These are phyloP conservation scores for Phytophthora boehmeriae DNA, from an alignment of 352 stramenopile species.

Conservation along the genomic window DNA sequence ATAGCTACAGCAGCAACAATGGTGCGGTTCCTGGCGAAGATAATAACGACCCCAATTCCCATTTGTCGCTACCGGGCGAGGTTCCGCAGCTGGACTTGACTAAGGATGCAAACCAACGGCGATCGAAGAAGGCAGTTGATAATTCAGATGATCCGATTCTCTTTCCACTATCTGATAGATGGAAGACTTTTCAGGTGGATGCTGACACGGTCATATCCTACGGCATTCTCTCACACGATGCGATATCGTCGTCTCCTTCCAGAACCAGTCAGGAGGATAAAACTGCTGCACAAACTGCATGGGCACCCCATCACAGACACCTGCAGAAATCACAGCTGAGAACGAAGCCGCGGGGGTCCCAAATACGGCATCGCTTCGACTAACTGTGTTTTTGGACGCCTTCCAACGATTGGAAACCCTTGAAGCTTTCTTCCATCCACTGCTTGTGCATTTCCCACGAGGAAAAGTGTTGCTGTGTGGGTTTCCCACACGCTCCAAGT, in stretches of 20 bases:
- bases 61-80: neutral
- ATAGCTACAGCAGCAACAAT: slow-evolving; percentile 20
- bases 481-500: slow-evolving; percentile 48
- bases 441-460: slow-evolving; percentile 63
- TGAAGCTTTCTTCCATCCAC: slow-evolving; percentile 56
- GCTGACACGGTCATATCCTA: slow-evolving; percentile 52
- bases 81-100: slow-evolving; percentile 19
- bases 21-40: slow-evolving; percentile 19
- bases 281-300: slow-evolving; percentile 1
- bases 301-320: slow-evolving; percentile 2
- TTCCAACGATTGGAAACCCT: slow-evolving; percentile 73
- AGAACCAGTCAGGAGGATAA: neutral
- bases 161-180: slow-evolving; percentile 45
- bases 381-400: slow-evolving; percentile 71
- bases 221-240: slow-evolving; percentile 49
- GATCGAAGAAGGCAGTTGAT: slow-evolving; percentile 11
- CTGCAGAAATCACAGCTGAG: slow-evolving; percentile 19
- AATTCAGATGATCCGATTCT: slow-evolving; percentile 29
- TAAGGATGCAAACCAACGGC: slow-evolving; percentile 6
- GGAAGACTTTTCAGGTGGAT: slow-evolving; percentile 55
- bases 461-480: slow-evolving; percentile 72
- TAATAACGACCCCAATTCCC: slow-evolving; percentile 1
- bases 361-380: slow-evolving; percentile 39
- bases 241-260: slow-evolving; percentile 13
- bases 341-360: slow-evolving; percentile 6